Percentiles rank a stretch among this genome's conserved stretches.
These are phyloP conservation scores for Paraconiothyrium sp. DNA, from an alignment of 2,329 filamentous ascomycete species.

Conservation along the genomic window DNA sequence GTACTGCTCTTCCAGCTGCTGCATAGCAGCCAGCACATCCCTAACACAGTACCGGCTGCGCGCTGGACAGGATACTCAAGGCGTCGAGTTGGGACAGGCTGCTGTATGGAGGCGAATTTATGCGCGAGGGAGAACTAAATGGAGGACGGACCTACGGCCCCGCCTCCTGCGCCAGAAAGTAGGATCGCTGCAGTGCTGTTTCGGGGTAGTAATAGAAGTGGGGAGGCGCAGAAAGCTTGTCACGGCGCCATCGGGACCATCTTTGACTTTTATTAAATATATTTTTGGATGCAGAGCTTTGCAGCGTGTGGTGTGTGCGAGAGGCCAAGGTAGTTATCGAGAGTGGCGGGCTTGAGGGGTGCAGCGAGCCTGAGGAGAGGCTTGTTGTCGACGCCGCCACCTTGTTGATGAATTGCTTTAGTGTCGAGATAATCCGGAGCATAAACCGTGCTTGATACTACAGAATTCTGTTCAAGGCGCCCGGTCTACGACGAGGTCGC, in stretches of 20 bases:
- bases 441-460: no score
- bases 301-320: slow-evolving; percentile 3
- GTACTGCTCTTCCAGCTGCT: slow-evolving; percentile 45
- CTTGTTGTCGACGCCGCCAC: no score
- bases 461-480: no score
- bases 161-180: slow-evolving; percentile 51
- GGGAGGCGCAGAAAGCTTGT: slow-evolving; percentile 31
- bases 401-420: no score
- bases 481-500: no score
- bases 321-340: no score
- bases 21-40: slow-evolving; percentile 51
- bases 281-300: slow-evolving; percentile 17
- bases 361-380: no score
- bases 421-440: no score
- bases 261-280: background rate
- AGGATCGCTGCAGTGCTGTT: slow-evolving; percentile 54
- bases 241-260: slow-evolving; percentile 25
- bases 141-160: slow-evolving; percentile 53
- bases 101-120: slow-evolving; percentile 51
- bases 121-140: slow-evolving; percentile 54
- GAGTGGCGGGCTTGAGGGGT: no score
- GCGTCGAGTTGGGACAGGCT: slow-evolving; percentile 51
- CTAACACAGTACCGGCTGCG: slow-evolving; percentile 46
- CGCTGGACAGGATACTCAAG: slow-evolving; percentile 54
- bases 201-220: slow-evolving; percentile 5